Evolutionary conservation across 495 filamentous ascomycete species (phyloP).

Genomic region (Penicillium chermesinum): DNA sequence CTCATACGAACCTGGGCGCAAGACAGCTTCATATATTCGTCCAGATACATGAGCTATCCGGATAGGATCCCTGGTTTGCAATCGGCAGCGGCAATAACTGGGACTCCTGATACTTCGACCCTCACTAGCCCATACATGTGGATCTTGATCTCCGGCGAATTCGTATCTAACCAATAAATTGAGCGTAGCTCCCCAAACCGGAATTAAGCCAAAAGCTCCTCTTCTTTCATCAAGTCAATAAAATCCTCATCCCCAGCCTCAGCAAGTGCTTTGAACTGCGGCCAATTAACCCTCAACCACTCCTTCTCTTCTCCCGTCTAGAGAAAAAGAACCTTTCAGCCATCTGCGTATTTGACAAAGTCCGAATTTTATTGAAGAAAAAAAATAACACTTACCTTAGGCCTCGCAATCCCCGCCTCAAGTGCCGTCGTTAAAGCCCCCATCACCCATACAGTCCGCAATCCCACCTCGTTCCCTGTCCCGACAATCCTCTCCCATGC

Average conservation of each 20-base stretch:
- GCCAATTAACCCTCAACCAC: conserved; percentile 15
- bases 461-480: conserved; percentile 5
- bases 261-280: conserved; percentile 12
- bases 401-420: conserved; percentile 21
- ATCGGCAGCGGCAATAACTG: no score
- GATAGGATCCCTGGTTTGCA: no score
- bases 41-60: no score
- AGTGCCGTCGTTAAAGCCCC: conserved; percentile 21
- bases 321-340: neutral
- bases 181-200: neutral
- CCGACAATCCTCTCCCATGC: conserved; percentile 18
- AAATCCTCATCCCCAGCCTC: conserved; percentile 20
- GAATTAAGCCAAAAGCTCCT: neutral
- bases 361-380: neutral
- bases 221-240: conserved; percentile 4
- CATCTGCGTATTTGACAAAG: neutral
- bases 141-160: no score
- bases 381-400: conserved; percentile 16
- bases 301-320: conserved; percentile 18
- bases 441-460: conserved; percentile 22
- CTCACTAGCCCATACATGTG: no score
- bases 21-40: no score
- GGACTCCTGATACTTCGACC: no score
- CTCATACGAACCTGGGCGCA: no score
- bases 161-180: no score